phyloP scores from a whole-genome alignment of 169 alveolate species.

The Plasmodium falciparum region DNA sequence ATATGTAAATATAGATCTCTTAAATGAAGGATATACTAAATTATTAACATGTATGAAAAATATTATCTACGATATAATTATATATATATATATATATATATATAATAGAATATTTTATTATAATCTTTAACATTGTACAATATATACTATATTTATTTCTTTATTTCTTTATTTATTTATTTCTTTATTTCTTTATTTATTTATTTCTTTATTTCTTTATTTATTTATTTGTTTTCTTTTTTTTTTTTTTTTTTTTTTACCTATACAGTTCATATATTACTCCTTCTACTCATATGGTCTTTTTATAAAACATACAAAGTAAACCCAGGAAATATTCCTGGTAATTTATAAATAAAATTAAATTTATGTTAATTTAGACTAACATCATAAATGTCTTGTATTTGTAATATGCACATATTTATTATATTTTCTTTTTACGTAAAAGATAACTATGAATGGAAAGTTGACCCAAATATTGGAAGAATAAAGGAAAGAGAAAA shows the following conservation, averaged over 20 bases:
- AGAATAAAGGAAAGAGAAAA: slow-evolving; percentile 53
- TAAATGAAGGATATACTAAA: slow-evolving; percentile 52
- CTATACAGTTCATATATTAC: slow-evolving; percentile 22
- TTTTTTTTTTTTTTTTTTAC: background rate
- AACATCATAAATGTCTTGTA: too few relatives aligned
- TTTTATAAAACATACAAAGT: slow-evolving; percentile 54
- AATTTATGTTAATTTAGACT: background rate
- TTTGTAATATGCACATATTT: too few relatives aligned
- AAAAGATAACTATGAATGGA: slow-evolving; percentile 55
- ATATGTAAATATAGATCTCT: slow-evolving; percentile 28
- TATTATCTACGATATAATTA: background rate
- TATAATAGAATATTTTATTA: background rate
- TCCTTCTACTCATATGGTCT: slow-evolving; percentile 41
- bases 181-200: too few relatives aligned
- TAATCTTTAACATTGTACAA: background rate
- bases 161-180: too few relatives aligned
- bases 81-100: background rate
- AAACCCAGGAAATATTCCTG: slow-evolving; percentile 43
- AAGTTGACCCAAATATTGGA: slow-evolving; percentile 34
- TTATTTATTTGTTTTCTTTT: too few relatives aligned
- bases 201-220: too few relatives aligned
- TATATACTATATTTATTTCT: background rate
- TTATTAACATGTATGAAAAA: slow-evolving; percentile 31
- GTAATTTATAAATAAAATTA: slow-evolving; percentile 8
- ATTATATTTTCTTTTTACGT: background rate